phyloP scores from a whole-genome alignment of 2,329 filamentous ascomycete genomes.

The Aspergillus viridinutans region DNA sequence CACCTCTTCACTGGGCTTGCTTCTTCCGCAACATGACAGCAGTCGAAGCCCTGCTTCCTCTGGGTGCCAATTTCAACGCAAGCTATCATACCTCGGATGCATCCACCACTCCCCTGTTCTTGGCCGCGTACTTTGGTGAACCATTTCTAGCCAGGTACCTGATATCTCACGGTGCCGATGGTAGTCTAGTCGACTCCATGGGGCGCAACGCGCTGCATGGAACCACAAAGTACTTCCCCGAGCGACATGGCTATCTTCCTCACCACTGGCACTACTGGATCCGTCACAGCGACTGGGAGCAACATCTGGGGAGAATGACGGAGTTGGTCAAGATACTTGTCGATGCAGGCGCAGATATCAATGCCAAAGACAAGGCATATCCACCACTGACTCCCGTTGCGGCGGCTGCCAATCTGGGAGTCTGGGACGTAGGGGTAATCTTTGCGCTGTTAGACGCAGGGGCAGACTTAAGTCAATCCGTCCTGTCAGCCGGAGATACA shows the following conservation, averaged over 20 bases:
- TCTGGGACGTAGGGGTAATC: slow-evolving; percentile 22
- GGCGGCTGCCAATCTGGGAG: slow-evolving; percentile 17
- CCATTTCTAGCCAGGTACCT: slow-evolving; percentile 13
- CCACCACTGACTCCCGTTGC: slow-evolving; percentile 19
- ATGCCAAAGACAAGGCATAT: slow-evolving; percentile 13
- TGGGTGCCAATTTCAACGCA: slow-evolving; percentile 22
- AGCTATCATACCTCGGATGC: slow-evolving; percentile 15
- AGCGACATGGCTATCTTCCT: slow-evolving; percentile 20
- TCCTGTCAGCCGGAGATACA: slow-evolving; percentile 13
- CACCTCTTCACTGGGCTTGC: slow-evolving; percentile 26
- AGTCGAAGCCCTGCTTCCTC: slow-evolving; percentile 18
- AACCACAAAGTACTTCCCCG: slow-evolving; percentile 19
- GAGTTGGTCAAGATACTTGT: slow-evolving; percentile 11
- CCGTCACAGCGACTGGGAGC: slow-evolving; percentile 23
- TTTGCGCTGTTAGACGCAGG: slow-evolving; percentile 17
- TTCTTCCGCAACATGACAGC: slow-evolving; percentile 17
- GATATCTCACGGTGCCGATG: slow-evolving; percentile 20
- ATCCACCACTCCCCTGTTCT: slow-evolving; percentile 20
- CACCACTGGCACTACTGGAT: slow-evolving; percentile 29
- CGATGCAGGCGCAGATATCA: slow-evolving; percentile 12
- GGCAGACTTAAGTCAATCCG: slow-evolving; percentile 15
- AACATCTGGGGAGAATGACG: slow-evolving; percentile 15
- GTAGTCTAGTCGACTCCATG: slow-evolving; percentile 12
- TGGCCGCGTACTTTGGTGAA: slow-evolving; percentile 22
- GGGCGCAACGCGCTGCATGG: slow-evolving; percentile 22